Base-by-base conservation (phyloP, 179 eudicot species). In the Spinacia oleracea region DNA sequence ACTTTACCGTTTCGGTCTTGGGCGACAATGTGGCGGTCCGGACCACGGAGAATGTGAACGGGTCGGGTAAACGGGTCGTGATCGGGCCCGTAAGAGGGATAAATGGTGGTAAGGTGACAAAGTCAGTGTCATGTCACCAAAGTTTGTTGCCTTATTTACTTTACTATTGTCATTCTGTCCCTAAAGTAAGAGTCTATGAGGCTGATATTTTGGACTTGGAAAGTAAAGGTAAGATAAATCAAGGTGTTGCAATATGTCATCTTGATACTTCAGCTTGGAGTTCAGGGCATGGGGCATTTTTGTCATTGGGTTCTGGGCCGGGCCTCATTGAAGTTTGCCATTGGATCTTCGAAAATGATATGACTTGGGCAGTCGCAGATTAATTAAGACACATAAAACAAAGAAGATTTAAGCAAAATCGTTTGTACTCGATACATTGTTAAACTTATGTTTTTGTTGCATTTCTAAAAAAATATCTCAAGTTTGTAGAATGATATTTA, bases 291-390 rank as follows among this genome's bases (percentile, higher is more conserved):
- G 98, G 93, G 9, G 97, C 98, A 6, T 94, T 94, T 63, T 9
- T 89, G 9, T 88, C 96, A 21, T 74, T 94, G 59, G 96, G 96
- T 9, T 89, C 91, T 12, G 80, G 82, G 5, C 98, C 98, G 0
- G 97, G 98, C 27, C 87, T 87, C 25, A 92, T 91, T 60, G 98
- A 94, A 84, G 94, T 92, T 8, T 92, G 98, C 69, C 98, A 94
- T 78, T 94, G 98, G 98, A 94, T 94, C 71, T 94, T 89, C 71
- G 96, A 92, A 88, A 94, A 92, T 73, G 98, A 94, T 55, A 88
- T 94, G 97, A 92, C 92, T 78, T 94, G 98, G 98, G 60, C 93
- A 0, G 72, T 77, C 31, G 94, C 87, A 6, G 92, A 89, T 85
- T 88, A 78, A 67, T 11, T 50, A 20, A 25, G 45, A 20, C 31